A percentile compares a stretch with the other conserved stretches of the same genome.
These are phyloP conservation scores for Psilocybe cubensis DNA, from an alignment of 768 basidiomycete species.

Conservation along the genomic window DNA sequence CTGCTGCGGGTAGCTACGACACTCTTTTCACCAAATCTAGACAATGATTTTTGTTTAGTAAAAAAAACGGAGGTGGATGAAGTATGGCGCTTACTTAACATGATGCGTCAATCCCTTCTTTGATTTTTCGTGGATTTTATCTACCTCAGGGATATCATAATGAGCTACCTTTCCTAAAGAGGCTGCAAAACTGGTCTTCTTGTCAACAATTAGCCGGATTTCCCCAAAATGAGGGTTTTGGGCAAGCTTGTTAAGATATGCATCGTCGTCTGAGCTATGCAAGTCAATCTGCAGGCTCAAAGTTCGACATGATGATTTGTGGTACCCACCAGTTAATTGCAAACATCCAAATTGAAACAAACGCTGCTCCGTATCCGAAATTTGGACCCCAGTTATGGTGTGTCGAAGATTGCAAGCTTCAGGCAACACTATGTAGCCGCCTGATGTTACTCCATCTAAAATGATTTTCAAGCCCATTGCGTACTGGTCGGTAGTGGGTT, in stretches of 20 bases:
- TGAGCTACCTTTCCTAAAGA: too few species aligned
- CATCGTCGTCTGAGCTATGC: constrained; percentile 8
- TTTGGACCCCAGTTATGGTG: not conserved
- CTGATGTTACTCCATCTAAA: too few species aligned
- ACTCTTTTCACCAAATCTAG: not conserved
- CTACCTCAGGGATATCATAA: not conserved
- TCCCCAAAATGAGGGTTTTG: constrained; percentile 10
- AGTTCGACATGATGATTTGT: not conserved
- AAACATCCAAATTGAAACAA: constrained; percentile 6
- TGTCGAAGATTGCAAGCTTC: not conserved
- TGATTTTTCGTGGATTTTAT: constrained; percentile 25
- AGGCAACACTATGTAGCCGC: not conserved
- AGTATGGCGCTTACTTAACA: constrained; percentile 17
- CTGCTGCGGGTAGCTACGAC: not conserved
- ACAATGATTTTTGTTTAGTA: not conserved
- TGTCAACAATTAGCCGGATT: constrained; percentile 3
- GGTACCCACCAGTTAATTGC: constrained; percentile 5
- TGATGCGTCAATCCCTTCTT: constrained; percentile 26
- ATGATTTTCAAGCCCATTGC: too few species aligned
- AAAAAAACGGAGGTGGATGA: not conserved
- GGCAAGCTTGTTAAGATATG: not conserved
- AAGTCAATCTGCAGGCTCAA: not conserved
- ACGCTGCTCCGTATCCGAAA: constrained; percentile 2
- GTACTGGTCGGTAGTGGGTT: too few species aligned
- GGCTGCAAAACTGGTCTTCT: not conserved